Evolutionary conservation across 2,329 filamentous ascomycete species (phyloP), one percentile per base, ranked within the genome.

Genomic region (Aspergillus pseudoviridinutans): DNA sequence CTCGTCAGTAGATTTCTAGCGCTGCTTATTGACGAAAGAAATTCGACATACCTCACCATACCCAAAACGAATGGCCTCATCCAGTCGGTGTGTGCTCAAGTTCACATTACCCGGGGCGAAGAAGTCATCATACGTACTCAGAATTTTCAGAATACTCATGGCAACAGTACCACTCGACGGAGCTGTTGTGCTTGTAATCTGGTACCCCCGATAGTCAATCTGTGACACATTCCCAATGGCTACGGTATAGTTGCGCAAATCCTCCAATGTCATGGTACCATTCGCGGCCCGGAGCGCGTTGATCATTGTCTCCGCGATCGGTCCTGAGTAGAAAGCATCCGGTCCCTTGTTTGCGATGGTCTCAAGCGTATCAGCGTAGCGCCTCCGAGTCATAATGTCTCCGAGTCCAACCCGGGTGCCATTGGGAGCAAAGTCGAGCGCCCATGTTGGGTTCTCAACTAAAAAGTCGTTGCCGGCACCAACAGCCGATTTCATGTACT

Each of bases 41-140:
- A 27, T 27, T 20, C 12, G 4, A 50, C 62, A 42, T 62, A 78
- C 76, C 70, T 80, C 73, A 41, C 88, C 92, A 70, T 97, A 97
- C 2, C 85, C 92, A 71, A 96, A 97, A 24, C 91, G 84, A 78
- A 96, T 91, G 12, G 92, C 89, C 79, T 97, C 94, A 68, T 91
- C 86, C 62, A 96, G 82, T 14, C 90, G 85, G 74, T 97, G 94
- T 0, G 87, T 88, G 41, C 87, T 91, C 0, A 95, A 76, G 64
- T 91, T 87, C 22, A 83, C 63, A 20, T 74, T 76, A 47, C 83
- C 76, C 1, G 80, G 74, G 12, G 84, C 76, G 20, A 84, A 86
- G 50, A 93, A 86, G 41, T 77, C 73, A 0, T 83, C 76, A 67
- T 91, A 95, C 20, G 90, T 88, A 72, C 93, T 88, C 73, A 97